Conservation (phyloP, 257 asterid genomes). For the Ocimum tenuiflorum region DNA sequence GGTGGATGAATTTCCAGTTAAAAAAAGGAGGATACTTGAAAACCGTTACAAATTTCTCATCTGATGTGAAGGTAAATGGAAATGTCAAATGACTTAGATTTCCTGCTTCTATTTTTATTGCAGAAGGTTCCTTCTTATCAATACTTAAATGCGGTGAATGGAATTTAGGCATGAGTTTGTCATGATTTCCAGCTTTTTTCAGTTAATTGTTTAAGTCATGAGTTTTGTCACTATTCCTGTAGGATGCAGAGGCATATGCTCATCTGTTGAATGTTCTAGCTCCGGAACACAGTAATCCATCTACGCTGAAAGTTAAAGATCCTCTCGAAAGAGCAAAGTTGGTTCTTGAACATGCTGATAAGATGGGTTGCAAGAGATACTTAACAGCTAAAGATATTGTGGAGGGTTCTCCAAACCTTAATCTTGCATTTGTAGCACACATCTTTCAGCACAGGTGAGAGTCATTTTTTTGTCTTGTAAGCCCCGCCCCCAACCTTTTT, state of each 20-base stretch:
- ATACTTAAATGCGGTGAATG: too few relatives aligned
- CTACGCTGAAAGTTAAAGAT: constrained; percentile 61
- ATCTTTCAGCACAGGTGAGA: constrained; percentile 82
- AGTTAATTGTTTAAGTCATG: too few relatives aligned
- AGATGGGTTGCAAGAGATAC: constrained; percentile 76
- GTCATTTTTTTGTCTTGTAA: too few relatives aligned
- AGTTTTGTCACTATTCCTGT: constrained; percentile 20
- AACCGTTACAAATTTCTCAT: constrained; percentile 68
- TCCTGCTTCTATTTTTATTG: too few relatives aligned
- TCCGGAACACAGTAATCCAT: too few relatives aligned
- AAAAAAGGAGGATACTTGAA: constrained; percentile 71
- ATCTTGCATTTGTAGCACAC: constrained; percentile 98
- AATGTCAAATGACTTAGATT: too few relatives aligned
- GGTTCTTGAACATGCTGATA: constrained; percentile 88
- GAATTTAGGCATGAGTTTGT: too few relatives aligned
- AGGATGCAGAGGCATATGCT: constrained; percentile 97
- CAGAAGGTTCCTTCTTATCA: too few relatives aligned
- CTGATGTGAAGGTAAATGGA: constrained; percentile 85
- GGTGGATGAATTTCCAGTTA: constrained; percentile 94
- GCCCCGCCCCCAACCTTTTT: background rate
- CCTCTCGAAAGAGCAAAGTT: constrained; percentile 82
- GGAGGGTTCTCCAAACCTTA: constrained; percentile 77
- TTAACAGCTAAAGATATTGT: constrained; percentile 80
- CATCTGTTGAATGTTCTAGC: constrained; percentile 84
- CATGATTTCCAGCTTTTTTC: too few relatives aligned